These are phyloP conservation scores for Macrolepiota dolichaula DNA, from an alignment of 768 basidiomycete genomes.

Conservation along the genomic window DNA sequence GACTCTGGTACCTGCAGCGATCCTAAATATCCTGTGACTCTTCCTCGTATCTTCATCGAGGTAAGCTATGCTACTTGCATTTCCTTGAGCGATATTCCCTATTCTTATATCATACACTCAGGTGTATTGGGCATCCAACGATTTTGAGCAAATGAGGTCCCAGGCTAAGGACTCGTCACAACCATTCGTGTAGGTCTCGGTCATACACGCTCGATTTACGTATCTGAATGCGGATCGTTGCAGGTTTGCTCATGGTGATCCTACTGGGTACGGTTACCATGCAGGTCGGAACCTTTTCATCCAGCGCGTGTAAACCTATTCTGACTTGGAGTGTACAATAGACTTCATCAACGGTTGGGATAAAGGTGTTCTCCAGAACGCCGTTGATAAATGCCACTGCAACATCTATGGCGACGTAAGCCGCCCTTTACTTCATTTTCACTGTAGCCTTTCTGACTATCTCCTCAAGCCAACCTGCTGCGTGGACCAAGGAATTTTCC, in stretches of 20 bases:
- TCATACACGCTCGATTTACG: neutral
- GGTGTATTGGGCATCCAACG: conserved; percentile 42
- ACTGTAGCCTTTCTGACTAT: conserved; percentile 4
- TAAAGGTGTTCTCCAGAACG: conserved; percentile 46
- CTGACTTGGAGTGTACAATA: conserved; percentile 12
- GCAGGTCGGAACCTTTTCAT: conserved; percentile 34
- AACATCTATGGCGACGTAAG: conserved; percentile 40
- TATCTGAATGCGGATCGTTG: neutral
- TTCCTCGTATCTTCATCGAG: conserved; percentile 52
- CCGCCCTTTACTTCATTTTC: neutral
- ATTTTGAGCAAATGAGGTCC: conserved; percentile 30
- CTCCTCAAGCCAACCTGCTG: conserved; percentile 38
- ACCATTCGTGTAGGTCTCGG: conserved; percentile 45
- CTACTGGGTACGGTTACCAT: conserved; percentile 61
- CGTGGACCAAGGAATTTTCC: conserved; percentile 40
- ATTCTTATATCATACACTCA: conserved; percentile 15
- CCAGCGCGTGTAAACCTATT: neutral
- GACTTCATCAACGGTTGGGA: conserved; percentile 67
- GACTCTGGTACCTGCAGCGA: conserved; percentile 48
- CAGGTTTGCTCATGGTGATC: conserved; percentile 53
- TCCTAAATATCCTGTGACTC: conserved; percentile 38
- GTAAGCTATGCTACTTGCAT: conserved; percentile 21
- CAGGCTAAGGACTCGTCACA: conserved; percentile 45
- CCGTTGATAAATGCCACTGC: conserved; percentile 52
- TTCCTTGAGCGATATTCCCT: neutral